Percentiles rank a stretch among this genome's conserved stretches.
Evolutionary conservation across 495 filamentous ascomycete species (phyloP).

Genomic region (Symbiotaphrina buchneri): DNA sequence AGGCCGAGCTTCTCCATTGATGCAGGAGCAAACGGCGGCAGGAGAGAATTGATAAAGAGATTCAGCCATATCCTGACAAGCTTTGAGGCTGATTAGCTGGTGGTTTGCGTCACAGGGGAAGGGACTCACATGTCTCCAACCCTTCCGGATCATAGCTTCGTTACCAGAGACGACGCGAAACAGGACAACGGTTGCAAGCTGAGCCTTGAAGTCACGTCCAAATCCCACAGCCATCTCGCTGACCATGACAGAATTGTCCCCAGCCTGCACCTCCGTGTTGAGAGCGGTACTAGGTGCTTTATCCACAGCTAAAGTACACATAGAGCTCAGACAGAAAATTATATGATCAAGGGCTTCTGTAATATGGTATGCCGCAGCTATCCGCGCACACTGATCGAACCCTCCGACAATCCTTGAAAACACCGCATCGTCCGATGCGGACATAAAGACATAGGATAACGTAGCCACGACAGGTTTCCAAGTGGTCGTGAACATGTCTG

Average conservation of each 20-base stretch:
- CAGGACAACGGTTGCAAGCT: conserved; percentile 79
- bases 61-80: conserved; percentile 83
- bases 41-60: conserved; percentile 85
- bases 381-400: conserved; percentile 88
- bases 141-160: conserved; percentile 47
- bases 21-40: conserved; percentile 62
- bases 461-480: conserved; percentile 93
- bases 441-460: conserved; percentile 96
- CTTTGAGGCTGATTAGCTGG: conserved; percentile 18
- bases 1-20: conserved; percentile 49
- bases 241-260: conserved; percentile 90
- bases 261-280: conserved; percentile 90
- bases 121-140: conserved; percentile 61
- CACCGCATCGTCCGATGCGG: conserved; percentile 91
- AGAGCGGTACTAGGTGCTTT: conserved; percentile 58
- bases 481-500: conserved; percentile 90
- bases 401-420: conserved; percentile 83
- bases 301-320: conserved; percentile 64
- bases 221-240: conserved; percentile 96
- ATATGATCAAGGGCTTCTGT: conserved; percentile 82
- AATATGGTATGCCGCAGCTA: conserved; percentile 67
- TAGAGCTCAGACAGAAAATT: conserved; percentile 67
- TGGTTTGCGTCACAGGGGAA: not conserved
- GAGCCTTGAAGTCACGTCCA: conserved; percentile 79
- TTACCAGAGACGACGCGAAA: conserved; percentile 77